Evolutionary conservation across 768 basidiomycete genomes (phyloP), one percentile per base, ranked within the genome.

Genomic region (Auricularia auricula-judae): DNA sequence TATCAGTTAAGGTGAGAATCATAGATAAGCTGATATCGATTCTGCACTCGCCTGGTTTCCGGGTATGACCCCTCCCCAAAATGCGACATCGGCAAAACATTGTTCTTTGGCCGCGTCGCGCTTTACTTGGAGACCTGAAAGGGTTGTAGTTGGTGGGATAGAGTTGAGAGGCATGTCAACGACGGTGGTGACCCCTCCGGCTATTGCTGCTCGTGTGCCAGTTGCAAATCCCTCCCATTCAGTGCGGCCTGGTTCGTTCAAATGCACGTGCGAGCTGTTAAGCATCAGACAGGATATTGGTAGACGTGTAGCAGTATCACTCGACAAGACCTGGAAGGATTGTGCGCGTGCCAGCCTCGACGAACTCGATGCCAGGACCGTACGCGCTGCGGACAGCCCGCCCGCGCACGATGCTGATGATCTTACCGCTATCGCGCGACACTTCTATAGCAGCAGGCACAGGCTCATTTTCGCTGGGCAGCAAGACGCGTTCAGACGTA

Each of bases 121-220:
- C 78, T 98, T 98, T 34, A 77, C 69, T 58, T 84, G 75, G 8
- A 98, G 80, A 71, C 96, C 86, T 4, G 76, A 76, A 7, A 93
- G 82, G 0, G 92, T 94, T 1, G 93, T 95, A 0, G 97, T 98
- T 0, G 97, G 93, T 1, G 96, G 96, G 63, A 98, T 91, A 2
- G 94, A 96, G 74, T 99, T 98, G 63, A 99, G 79, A 2, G 96
- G 97, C 96, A 98, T 99, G 76, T 98, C 97, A 36, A 98, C 87
- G 23, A 98, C 78, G 4, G 93, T 92, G 7, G 95, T 98, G n/a
- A 98, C 85, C 5, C 96, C 97, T 23, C 96, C 96, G 1, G 93
- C 89, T 1, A 86, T 85, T 1, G 96, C 96, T 21, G 96, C 96
- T 63, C 80, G 77, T 1, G 94, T 95, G n/a, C 93, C 94, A 0